Conservation (phyloP, 345 rosid species). For the Moricandia moricandioides region DNA sequence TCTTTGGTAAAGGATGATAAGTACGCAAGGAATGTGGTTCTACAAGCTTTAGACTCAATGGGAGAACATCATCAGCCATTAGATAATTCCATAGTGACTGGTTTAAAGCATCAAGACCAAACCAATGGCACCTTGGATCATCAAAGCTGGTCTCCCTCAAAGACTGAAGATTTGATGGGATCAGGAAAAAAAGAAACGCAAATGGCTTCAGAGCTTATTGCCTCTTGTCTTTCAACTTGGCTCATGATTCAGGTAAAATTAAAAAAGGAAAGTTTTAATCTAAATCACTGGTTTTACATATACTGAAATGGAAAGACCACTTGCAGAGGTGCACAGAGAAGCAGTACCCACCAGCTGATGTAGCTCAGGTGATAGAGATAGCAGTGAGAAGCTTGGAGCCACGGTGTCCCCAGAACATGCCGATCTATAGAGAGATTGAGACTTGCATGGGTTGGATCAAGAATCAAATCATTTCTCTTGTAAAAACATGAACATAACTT, state of each 20-base stretch:
- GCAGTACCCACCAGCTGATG: slow-evolving; percentile 76
- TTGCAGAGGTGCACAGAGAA: slow-evolving; percentile 66
- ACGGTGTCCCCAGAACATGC: slow-evolving; percentile 69
- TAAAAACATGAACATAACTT: slow-evolving; percentile 43
- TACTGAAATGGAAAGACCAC: neutral
- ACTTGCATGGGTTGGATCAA: slow-evolving; percentile 89
- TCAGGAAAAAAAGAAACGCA: slow-evolving; percentile 38
- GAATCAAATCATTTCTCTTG: slow-evolving; percentile 78
- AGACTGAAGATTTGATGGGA: neutral
- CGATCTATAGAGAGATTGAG: slow-evolving; percentile 77
- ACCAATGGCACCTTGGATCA: slow-evolving; percentile 23
- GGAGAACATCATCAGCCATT: slow-evolving; percentile 40
- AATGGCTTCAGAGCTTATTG: slow-evolving; percentile 68
- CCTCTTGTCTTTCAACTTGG: slow-evolving; percentile 76
- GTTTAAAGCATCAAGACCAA: slow-evolving; percentile 27
- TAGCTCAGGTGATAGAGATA: slow-evolving; percentile 83
- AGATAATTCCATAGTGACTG: slow-evolving; percentile 14
- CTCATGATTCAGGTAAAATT: slow-evolving; percentile 78
- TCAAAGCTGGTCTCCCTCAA: slow-evolving; percentile 18
- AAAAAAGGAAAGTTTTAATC: neutral
- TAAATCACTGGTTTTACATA: neutral
- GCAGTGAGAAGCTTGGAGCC: slow-evolving; percentile 83
- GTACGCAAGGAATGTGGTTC: slow-evolving; percentile 51
- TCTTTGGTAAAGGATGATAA: slow-evolving; percentile 58
- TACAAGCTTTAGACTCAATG: slow-evolving; percentile 54